Evolutionary conservation across 2,329 filamentous ascomycete genomes (phyloP).

Genomic region (Pyricularia sp.): DNA sequence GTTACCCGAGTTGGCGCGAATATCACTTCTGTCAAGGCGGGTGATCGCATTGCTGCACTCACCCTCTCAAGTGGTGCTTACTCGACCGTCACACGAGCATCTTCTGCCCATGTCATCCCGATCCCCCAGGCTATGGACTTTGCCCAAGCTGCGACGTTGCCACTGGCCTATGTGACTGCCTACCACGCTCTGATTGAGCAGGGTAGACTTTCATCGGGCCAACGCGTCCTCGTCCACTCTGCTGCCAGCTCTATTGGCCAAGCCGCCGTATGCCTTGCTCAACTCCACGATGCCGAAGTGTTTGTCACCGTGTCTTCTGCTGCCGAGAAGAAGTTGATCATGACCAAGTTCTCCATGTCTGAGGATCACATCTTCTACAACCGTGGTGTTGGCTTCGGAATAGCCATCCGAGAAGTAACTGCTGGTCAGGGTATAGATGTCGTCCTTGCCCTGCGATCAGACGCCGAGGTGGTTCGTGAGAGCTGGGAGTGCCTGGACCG

Average conservation of each 20-base stretch:
- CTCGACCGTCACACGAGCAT: constrained; percentile 3
- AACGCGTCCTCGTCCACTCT: constrained; percentile 29
- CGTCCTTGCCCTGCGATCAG: constrained; percentile 18
- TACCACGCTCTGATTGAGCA: constrained; percentile 10
- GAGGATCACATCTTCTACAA: constrained; percentile 19
- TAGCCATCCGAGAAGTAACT: constrained; percentile 15
- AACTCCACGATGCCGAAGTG: constrained; percentile 13
- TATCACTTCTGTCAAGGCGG: constrained; percentile 13
- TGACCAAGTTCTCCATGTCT: constrained; percentile 17
- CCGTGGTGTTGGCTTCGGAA: constrained; percentile 17
- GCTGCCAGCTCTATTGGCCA: constrained; percentile 26
- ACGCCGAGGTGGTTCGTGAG: constrained; percentile 18
- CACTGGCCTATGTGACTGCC: constrained; percentile 18
- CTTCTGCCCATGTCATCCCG: constrained; percentile 4
- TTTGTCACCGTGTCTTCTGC: constrained; percentile 19
- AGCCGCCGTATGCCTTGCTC: constrained; percentile 9
- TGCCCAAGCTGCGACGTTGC: constrained; percentile 17
- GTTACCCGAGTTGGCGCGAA: constrained; percentile 8
- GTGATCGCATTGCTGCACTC: constrained; percentile 20
- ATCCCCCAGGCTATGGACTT: constrained; percentile 20
- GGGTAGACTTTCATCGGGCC: constrained; percentile 11
- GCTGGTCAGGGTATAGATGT: constrained; percentile 19
- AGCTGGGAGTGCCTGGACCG: constrained; percentile 22
- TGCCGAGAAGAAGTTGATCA: constrained; percentile 19
- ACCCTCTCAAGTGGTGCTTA: constrained; percentile 4